Percentiles rank a stretch among this genome's conserved stretches.
phyloP scores from a whole-genome alignment of 139 green algal species.

The Chlamydomonas sp. region DNA sequence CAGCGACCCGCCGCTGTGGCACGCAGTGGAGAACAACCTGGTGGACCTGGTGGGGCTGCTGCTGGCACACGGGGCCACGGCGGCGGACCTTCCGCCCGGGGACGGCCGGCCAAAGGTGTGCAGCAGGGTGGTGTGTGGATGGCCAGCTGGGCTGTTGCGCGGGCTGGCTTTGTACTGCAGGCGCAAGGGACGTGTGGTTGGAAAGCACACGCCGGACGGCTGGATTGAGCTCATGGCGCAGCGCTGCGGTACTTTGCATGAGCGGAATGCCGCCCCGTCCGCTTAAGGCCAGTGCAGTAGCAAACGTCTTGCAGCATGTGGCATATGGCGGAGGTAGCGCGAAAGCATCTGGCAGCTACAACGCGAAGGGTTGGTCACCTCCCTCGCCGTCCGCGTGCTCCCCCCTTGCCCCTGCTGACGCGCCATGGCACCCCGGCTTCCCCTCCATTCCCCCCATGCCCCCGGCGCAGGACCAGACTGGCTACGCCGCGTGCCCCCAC shows the following conservation, averaged over 20 bases:
- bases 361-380: too few relatives aligned
- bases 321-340: too few relatives aligned
- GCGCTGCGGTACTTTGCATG: too few relatives aligned
- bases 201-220: too few relatives aligned
- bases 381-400: too few relatives aligned
- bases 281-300: too few relatives aligned
- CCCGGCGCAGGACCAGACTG: background rate
- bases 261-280: too few relatives aligned
- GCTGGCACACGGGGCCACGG: constrained; percentile 32
- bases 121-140: background rate
- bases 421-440: too few relatives aligned
- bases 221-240: too few relatives aligned
- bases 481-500: constrained; percentile 42
- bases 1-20: constrained; percentile 50
- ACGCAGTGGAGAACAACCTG: constrained; percentile 53
- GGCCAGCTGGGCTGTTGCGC: background rate
- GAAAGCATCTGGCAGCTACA: too few relatives aligned
- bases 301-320: too few relatives aligned
- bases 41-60: constrained; percentile 40
- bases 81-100: constrained; percentile 22
- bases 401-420: background rate
- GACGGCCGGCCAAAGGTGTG: constrained; percentile 22
- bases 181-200: background rate
- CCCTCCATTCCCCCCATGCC: background rate
- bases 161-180: background rate